These are phyloP conservation scores for Isatis tinctoria DNA, from an alignment of 345 rosid genomes.

Conservation along the genomic window DNA sequence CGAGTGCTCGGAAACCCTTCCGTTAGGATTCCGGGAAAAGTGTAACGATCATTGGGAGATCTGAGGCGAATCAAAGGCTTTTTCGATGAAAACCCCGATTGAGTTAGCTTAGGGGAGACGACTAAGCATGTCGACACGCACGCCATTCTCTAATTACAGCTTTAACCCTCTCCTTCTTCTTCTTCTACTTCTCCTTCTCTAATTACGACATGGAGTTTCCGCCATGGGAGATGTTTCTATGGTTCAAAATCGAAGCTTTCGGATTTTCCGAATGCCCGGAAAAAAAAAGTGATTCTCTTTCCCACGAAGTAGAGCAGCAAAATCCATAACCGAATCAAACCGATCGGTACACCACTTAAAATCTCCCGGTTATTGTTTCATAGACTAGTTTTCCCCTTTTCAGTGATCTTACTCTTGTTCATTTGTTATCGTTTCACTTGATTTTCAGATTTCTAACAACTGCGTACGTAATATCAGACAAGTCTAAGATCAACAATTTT, in stretches of 20 bases:
- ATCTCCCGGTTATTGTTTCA: neutral
- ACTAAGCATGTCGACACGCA: slow-evolving; percentile 58
- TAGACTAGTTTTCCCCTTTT: neutral
- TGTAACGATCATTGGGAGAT: slow-evolving; percentile 28
- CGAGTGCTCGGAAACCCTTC: slow-evolving; percentile 17
- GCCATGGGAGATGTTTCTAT: slow-evolving; percentile 30
- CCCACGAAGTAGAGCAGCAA: slow-evolving; percentile 1
- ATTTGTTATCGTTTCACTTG: neutral
- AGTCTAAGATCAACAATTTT: no score
- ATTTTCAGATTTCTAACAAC: neutral
- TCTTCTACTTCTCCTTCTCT: no score
- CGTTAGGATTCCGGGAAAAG: slow-evolving; percentile 23
- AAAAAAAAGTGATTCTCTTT: neutral
- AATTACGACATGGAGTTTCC: slow-evolving; percentile 11
- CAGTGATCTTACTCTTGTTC: neutral
- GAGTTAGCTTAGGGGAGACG: slow-evolving; percentile 32
- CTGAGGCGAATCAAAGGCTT: slow-evolving; percentile 36
- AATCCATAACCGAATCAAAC: slow-evolving; percentile 14
- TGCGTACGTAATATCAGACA: neutral
- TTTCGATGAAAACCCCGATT: neutral
- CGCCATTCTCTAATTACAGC: slow-evolving; percentile 41
- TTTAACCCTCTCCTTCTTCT: neutral
- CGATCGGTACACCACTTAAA: slow-evolving; percentile 3
- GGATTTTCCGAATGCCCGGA: slow-evolving; percentile 1
- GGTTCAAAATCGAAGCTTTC: slow-evolving; percentile 32